A percentile compares a stretch with the other conserved stretches of the same genome.
phyloP scores from a whole-genome alignment of 176 grass and related monocot genomes.

The Juncus effusus region DNA sequence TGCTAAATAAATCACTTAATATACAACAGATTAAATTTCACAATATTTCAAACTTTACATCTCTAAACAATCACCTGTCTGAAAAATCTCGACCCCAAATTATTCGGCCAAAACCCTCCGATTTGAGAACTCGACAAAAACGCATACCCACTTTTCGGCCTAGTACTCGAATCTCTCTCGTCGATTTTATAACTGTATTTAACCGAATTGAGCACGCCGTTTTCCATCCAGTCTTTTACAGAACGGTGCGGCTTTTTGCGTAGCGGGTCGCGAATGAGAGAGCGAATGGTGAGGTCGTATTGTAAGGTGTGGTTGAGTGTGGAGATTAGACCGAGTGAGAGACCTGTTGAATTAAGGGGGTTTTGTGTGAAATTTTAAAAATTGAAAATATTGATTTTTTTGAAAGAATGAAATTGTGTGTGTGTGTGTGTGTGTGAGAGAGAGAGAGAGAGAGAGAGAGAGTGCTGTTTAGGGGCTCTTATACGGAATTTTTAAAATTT shows the following conservation, averaged over 20 bases:
- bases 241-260: constrained; percentile 42
- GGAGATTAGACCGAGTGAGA: constrained; percentile 64
- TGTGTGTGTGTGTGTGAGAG: no score
- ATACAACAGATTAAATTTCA: no score
- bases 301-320: constrained; percentile 51
- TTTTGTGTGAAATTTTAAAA: no score
- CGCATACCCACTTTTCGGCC: constrained; percentile 70
- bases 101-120: constrained; percentile 60
- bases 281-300: constrained; percentile 63
- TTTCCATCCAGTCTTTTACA: constrained; percentile 58
- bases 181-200: constrained; percentile 74
- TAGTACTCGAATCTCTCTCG: constrained; percentile 55
- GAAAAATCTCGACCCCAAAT: constrained; percentile 50
- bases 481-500: no score
- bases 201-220: constrained; percentile 64
- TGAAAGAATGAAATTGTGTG: no score
- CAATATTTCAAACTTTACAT: no score
- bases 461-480: no score
- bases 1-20: no score
- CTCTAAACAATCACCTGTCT: constrained; percentile 32
- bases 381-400: no score
- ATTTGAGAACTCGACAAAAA: constrained; percentile 65
- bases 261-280: constrained; percentile 48
- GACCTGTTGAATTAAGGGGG: not conserved
- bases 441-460: no score